These are phyloP conservation scores for Raffaelea albimanens DNA, from an alignment of 2,329 filamentous ascomycete species.

Conservation along the genomic window DNA sequence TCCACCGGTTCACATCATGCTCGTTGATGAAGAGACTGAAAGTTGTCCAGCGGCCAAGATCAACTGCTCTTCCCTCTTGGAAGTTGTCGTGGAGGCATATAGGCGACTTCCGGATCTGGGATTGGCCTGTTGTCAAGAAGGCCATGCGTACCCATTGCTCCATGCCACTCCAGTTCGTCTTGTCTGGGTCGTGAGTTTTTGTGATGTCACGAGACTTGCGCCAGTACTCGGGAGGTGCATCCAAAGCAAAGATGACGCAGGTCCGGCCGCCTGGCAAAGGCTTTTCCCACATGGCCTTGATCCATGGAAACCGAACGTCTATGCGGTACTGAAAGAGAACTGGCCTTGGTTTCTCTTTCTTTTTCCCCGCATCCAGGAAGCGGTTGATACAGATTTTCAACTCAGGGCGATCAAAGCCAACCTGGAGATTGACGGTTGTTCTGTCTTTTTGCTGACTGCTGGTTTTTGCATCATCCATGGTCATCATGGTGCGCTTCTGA, in stretches of 20 bases:
- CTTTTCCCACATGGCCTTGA: constrained; percentile 34
- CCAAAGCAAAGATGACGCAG: constrained; percentile 36
- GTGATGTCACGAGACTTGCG: constrained; percentile 24
- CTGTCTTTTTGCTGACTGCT: neutral
- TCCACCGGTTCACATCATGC: constrained; percentile 18
- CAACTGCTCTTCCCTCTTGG: constrained; percentile 29
- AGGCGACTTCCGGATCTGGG: constrained; percentile 22
- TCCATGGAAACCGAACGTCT: constrained; percentile 32
- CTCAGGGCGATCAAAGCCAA: constrained; percentile 6
- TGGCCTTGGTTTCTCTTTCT: too few relatives aligned
- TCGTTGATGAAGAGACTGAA: constrained; percentile 35
- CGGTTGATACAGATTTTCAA: constrained; percentile 7
- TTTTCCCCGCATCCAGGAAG: neutral
- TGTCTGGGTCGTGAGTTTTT: constrained; percentile 23
- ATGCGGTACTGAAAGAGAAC: constrained; percentile 26
- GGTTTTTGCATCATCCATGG: constrained; percentile 37
- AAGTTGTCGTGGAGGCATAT: constrained; percentile 23
- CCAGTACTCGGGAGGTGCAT: constrained; percentile 39
- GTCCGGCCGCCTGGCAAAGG: constrained; percentile 21
- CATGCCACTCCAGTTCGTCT: constrained; percentile 26
- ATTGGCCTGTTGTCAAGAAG: constrained; percentile 29
- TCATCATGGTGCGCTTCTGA: constrained; percentile 45
- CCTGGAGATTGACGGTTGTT: neutral
- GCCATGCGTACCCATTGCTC: constrained; percentile 42
- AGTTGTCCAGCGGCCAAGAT: constrained; percentile 49